Evolutionary conservation across 345 rosid species (phyloP).

Genomic region (Eucalyptus fibrosa): DNA sequence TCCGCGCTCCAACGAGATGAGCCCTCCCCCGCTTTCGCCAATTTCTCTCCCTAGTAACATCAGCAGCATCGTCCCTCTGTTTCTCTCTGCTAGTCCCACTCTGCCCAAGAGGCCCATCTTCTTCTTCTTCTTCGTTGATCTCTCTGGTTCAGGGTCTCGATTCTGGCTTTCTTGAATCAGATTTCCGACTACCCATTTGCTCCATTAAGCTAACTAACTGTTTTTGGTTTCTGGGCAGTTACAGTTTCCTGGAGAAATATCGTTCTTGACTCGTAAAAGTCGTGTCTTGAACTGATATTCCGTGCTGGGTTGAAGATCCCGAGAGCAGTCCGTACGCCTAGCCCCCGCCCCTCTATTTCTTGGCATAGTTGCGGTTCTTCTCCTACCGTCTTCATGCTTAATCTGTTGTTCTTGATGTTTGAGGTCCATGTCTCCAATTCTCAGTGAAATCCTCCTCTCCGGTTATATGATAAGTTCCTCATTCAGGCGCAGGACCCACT

Average conservation of each 20-base stretch:
- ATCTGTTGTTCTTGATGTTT: slow-evolving; percentile 52
- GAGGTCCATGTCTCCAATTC: slow-evolving; percentile 98
- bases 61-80: background rate
- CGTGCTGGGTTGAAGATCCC: background rate
- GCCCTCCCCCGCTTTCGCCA: background rate
- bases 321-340: background rate
- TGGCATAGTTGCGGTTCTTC: background rate
- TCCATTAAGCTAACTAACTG: background rate
- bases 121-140: background rate
- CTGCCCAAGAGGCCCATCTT: background rate
- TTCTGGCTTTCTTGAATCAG: background rate
- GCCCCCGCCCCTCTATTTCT: background rate
- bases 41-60: background rate
- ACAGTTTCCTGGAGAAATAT: background rate
- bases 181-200: background rate
- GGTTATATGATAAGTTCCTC: slow-evolving; percentile 84
- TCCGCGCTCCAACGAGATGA: background rate
- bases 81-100: background rate
- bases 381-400: slow-evolving; percentile 46
- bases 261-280: background rate
- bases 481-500: slow-evolving; percentile 82
- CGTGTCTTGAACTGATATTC: background rate
- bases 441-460: slow-evolving; percentile 69
- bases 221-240: background rate
- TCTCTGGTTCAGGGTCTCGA: background rate